phyloP scores from a whole-genome alignment of 1,284 basidiomycete genomes.

The Austroboletus rostrupii region DNA sequence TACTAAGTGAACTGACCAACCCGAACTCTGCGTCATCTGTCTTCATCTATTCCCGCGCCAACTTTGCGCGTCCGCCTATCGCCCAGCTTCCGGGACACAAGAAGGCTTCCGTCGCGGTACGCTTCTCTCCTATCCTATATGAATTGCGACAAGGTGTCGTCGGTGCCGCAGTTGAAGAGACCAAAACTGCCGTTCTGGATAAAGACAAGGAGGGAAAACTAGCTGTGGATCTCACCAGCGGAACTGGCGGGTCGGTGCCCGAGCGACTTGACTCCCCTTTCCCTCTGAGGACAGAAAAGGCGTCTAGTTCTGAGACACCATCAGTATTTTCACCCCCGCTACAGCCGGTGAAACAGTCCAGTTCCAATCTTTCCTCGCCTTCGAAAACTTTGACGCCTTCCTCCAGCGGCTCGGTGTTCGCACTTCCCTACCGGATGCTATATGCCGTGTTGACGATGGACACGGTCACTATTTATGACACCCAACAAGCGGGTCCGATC shows the following conservation, averaged over 20 bases:
- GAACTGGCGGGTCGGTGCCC: slow-evolving; percentile 5
- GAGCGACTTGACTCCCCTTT: slow-evolving; percentile 15
- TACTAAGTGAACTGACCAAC: slow-evolving; percentile 25
- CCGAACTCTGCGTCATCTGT: slow-evolving; percentile 61
- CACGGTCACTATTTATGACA: slow-evolving; percentile 93
- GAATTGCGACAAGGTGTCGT: slow-evolving; percentile 69
- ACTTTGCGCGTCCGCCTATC: slow-evolving; percentile 87
- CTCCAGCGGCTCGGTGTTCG: slow-evolving; percentile 64
- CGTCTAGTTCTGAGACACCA: slow-evolving; percentile 35
- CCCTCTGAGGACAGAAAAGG: slow-evolving; percentile 22
- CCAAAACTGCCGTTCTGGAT: slow-evolving; percentile 53
- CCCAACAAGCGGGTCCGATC: slow-evolving; percentile 91
- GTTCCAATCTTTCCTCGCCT: slow-evolving; percentile 45
- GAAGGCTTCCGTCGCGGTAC: slow-evolving; percentile 89
- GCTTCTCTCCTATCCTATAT: slow-evolving; percentile 92
- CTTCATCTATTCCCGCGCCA: slow-evolving; percentile 93
- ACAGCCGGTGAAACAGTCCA: slow-evolving; percentile 50
- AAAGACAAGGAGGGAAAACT: slow-evolving; percentile 67
- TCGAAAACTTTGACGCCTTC: slow-evolving; percentile 47
- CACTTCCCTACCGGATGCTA: slow-evolving; percentile 90
- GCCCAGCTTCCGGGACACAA: slow-evolving; percentile 96
- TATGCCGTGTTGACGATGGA: slow-evolving; percentile 98
- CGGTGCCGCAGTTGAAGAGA: slow-evolving; percentile 39
- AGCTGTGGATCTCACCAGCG: slow-evolving; percentile 55
- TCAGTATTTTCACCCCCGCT: slow-evolving; percentile 47